phyloP scores from a whole-genome alignment of 441 rosid genomes.

The Iberis amara region DNA sequence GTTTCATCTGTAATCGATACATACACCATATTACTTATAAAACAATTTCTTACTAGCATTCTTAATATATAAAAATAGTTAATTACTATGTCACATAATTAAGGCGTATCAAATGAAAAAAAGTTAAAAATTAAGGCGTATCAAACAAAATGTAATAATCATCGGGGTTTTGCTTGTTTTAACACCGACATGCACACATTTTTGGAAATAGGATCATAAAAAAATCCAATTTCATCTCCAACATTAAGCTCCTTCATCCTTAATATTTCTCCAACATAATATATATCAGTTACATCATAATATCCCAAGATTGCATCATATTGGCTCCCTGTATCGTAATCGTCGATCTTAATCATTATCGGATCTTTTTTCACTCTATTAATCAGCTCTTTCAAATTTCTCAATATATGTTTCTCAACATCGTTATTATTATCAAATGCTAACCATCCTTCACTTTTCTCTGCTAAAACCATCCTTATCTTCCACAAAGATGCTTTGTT shows the following conservation, averaged over 20 bases:
- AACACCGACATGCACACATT: slow-evolving; percentile 19
- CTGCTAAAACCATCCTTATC: slow-evolving; percentile 18
- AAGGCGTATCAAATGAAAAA: too few relatives aligned
- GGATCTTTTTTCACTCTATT: background rate
- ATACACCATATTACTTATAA: too few relatives aligned
- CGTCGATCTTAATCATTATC: slow-evolving; percentile 18
- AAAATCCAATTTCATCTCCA: slow-evolving; percentile 23
- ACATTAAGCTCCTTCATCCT: slow-evolving; percentile 15
- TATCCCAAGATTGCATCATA: slow-evolving; percentile 8
- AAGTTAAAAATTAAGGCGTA: too few relatives aligned
- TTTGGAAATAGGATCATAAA: slow-evolving; percentile 18
- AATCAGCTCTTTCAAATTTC: background rate
- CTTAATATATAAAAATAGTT: too few relatives aligned
- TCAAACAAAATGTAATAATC: too few relatives aligned
- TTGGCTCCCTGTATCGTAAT: slow-evolving; percentile 15
- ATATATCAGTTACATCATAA: background rate
- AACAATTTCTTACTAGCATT: too few relatives aligned
- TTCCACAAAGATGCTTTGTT: slow-evolving; percentile 20
- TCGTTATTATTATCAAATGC: slow-evolving; percentile 20
- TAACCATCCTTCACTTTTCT: slow-evolving; percentile 16
- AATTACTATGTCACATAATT: too few relatives aligned
- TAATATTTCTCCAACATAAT: slow-evolving; percentile 2
- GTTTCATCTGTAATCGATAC: too few relatives aligned
- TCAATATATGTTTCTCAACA: slow-evolving; percentile 9
- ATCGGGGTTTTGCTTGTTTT: slow-evolving; percentile 12